Conservation (phyloP, 2,329 filamentous ascomycete species). For the Trichoderma harzianum region DNA sequence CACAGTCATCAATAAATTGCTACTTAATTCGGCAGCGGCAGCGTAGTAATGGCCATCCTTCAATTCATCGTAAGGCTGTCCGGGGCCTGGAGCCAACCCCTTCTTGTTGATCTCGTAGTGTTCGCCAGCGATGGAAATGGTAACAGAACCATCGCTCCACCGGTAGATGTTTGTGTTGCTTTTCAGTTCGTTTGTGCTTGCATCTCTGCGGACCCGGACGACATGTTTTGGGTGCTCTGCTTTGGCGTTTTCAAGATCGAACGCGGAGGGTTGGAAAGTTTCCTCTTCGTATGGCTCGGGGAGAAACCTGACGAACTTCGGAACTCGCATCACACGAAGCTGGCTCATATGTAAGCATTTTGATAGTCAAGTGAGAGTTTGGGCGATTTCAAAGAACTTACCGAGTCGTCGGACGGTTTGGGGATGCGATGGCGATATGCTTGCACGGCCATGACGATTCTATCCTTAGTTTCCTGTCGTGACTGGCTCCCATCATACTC, state of each 20-base stretch:
- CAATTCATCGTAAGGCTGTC: conserved; percentile 61
- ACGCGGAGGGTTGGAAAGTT: conserved; percentile 59
- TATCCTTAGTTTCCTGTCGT: conserved; percentile 48
- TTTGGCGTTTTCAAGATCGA: conserved; percentile 51
- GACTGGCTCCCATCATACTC: conserved; percentile 46
- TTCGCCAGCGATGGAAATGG: conserved; percentile 69
- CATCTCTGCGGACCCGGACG: conserved; percentile 66
- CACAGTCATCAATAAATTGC: conserved; percentile 66
- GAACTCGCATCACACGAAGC: conserved; percentile 69
- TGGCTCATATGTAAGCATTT: conserved; percentile 29
- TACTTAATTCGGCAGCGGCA: conserved; percentile 65
- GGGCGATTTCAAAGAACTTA: conserved; percentile 38
- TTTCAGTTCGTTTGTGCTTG: conserved; percentile 62
- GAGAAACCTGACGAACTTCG: conserved; percentile 67
- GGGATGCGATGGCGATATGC: conserved; percentile 68
- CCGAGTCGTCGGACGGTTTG: conserved; percentile 67
- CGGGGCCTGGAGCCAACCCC: conserved; percentile 58
- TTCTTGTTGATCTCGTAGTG: conserved; percentile 75
- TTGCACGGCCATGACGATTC: conserved; percentile 60
- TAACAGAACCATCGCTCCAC: conserved; percentile 78
- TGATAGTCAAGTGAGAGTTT: not conserved
- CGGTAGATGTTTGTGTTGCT: conserved; percentile 73
- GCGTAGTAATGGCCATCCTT: conserved; percentile 75
- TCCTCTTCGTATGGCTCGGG: conserved; percentile 64
- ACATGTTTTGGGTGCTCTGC: conserved; percentile 60